Evolutionary conservation across 768 basidiomycete genomes (phyloP).

Genomic region (Neoboletus magnificus): DNA sequence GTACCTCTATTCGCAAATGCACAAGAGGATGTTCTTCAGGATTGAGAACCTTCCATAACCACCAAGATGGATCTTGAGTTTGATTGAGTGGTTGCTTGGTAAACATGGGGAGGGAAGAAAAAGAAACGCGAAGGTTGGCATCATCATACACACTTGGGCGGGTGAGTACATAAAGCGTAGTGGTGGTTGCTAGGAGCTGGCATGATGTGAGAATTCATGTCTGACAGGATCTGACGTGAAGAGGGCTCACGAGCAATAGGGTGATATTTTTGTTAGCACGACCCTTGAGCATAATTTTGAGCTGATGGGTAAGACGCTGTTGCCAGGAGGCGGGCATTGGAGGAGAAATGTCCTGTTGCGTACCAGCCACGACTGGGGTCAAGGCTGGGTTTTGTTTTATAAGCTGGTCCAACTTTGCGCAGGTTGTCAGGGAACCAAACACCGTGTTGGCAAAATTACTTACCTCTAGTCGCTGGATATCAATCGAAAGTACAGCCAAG

Average conservation of each 20-base stretch:
- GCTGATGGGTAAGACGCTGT: slow-evolving; percentile 20
- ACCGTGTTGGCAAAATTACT: slow-evolving; percentile 9
- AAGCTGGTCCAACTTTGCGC: slow-evolving; percentile 73
- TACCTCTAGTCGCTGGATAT: slow-evolving; percentile 89
- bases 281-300: slow-evolving; percentile 51
- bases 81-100: slow-evolving; percentile 30
- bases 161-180: slow-evolving; percentile 71
- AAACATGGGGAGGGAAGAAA: slow-evolving; percentile 31
- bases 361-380: slow-evolving; percentile 39
- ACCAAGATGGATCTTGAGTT: slow-evolving; percentile 51
- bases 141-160: slow-evolving; percentile 40
- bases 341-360: slow-evolving; percentile 24
- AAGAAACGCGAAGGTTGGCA: slow-evolving; percentile 19
- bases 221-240: background rate
- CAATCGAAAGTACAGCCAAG: slow-evolving; percentile 90
- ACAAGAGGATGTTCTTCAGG: slow-evolving; percentile 61
- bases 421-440: slow-evolving; percentile 10
- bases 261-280: slow-evolving; percentile 78
- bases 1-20: slow-evolving; percentile 78
- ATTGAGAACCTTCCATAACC: slow-evolving; percentile 77
- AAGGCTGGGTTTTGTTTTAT: slow-evolving; percentile 67
- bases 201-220: slow-evolving; percentile 2
- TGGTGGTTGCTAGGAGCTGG: slow-evolving; percentile 76
- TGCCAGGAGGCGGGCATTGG: slow-evolving; percentile 32
- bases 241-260: slow-evolving; percentile 62